A percentile compares a stretch with the other conserved stretches of the same genome.
Conservation (phyloP, 352 stramenopile genomes). For the Pseudoperonospora humuli region DNA sequence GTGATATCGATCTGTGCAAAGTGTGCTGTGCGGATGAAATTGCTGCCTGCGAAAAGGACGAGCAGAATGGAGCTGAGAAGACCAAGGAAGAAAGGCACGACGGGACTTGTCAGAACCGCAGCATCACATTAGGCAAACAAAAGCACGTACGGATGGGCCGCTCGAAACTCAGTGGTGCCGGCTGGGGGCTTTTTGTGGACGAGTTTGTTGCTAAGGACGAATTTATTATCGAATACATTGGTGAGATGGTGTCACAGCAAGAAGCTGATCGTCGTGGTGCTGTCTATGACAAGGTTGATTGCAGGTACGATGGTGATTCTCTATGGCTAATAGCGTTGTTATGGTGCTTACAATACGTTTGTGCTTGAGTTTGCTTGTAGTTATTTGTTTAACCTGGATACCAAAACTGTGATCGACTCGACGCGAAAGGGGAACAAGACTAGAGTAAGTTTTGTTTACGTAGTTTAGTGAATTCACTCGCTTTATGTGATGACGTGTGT, state of each 20-base stretch:
- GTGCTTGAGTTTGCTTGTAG: constrained; percentile 17
- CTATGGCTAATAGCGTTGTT: background rate
- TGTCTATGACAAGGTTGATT: constrained; percentile 86
- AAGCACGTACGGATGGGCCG: constrained; percentile 71
- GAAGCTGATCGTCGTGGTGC: constrained; percentile 84
- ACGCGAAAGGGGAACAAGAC: constrained; percentile 93
- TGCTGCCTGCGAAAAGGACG: constrained; percentile 7
- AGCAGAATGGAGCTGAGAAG: constrained; percentile 8
- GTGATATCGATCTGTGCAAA: constrained; percentile 89
- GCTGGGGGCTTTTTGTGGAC: constrained; percentile 90
- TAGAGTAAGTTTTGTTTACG: constrained; percentile 31
- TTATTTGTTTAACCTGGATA: constrained; percentile 93
- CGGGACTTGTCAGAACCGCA: constrained; percentile 64
- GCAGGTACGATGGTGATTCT: constrained; percentile 28
- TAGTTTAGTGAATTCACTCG: background rate
- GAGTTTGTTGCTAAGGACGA: constrained; percentile 86
- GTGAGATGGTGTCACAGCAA: constrained; percentile 88
- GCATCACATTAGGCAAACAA: constrained; percentile 36
- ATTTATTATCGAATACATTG: constrained; percentile 93
- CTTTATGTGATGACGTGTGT: background rate
- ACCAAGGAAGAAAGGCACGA: constrained; percentile 18
- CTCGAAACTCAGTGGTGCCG: constrained; percentile 72
- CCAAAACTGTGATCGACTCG: constrained; percentile 89
- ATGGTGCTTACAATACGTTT: constrained; percentile 1
- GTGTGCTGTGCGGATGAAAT: constrained; percentile 64